These are phyloP conservation scores for Leucogyrophana mollusca DNA, from an alignment of 768 basidiomycete genomes.

Conservation along the genomic window DNA sequence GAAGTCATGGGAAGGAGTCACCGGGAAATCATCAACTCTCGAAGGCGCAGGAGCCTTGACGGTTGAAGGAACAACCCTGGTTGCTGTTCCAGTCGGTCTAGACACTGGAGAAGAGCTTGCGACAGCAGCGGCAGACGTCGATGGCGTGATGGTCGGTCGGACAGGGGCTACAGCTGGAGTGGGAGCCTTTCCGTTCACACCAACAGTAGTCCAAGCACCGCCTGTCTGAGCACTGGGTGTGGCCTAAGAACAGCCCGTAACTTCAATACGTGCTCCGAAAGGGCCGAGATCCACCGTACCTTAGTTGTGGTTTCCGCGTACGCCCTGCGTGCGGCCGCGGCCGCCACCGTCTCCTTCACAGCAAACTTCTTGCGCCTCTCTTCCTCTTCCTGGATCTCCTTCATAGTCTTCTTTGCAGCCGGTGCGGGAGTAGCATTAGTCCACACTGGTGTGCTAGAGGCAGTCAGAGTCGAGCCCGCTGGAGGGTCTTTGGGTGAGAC, in stretches of 20 bases:
- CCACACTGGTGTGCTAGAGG: conserved; percentile 61
- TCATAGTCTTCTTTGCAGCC: conserved; percentile 85
- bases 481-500: conserved; percentile 42
- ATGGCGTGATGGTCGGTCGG: conserved; percentile 33
- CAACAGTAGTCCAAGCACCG: conserved; percentile 86
- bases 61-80: conserved; percentile 25
- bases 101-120: conserved; percentile 30
- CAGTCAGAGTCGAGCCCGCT: conserved; percentile 24
- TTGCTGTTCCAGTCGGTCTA: conserved; percentile 38
- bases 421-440: conserved; percentile 56
- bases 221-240: conserved; percentile 31
- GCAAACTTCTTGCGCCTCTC: conserved; percentile 75
- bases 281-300: conserved; percentile 37
- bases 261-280: conserved; percentile 1
- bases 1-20: conserved; percentile 84
- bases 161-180: conserved; percentile 26
- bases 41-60: conserved; percentile 19
- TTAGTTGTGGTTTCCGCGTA: conserved; percentile 81
- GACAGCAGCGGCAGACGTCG: conserved; percentile 25
- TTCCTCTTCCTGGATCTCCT: conserved; percentile 99
- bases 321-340: conserved; percentile 59
- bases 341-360: conserved; percentile 57
- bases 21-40: conserved; percentile 61
- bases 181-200: conserved; percentile 64
- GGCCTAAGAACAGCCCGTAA: conserved; percentile 25